These are phyloP conservation scores for Aegilops longissima DNA, from an alignment of 176 grass and related monocot species.

Conservation along the genomic window DNA sequence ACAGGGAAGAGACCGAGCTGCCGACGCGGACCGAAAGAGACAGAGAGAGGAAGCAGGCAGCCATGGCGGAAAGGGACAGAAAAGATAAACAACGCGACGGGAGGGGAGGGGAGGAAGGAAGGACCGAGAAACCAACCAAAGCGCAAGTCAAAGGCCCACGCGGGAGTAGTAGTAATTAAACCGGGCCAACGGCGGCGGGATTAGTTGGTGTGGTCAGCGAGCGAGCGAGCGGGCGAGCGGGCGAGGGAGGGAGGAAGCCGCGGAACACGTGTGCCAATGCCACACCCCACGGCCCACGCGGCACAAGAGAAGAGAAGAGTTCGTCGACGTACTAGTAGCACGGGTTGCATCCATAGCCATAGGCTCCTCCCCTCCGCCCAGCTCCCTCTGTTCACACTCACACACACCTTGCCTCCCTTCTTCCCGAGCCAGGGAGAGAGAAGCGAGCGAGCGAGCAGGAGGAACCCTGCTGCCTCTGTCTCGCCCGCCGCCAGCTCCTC, in stretches of 20 bases:
- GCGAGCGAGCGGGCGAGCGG: too few species aligned
- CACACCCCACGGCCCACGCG: background rate
- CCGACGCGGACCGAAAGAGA: background rate
- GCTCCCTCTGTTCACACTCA: too few species aligned
- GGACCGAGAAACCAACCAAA: background rate
- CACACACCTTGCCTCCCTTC: too few species aligned
- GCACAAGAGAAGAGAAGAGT: background rate
- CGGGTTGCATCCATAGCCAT: too few species aligned
- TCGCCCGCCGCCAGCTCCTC: too few species aligned
- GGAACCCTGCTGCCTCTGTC: too few species aligned
- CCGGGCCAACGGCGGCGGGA: background rate
- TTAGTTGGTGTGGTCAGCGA: conserved; percentile 9
- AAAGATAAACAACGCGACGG: background rate
- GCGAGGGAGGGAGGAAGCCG: background rate
- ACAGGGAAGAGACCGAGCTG: background rate
- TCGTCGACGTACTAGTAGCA: too few species aligned
- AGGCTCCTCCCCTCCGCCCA: too few species aligned
- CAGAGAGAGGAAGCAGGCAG: background rate
- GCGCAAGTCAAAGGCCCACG: background rate
- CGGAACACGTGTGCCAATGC: conserved; percentile 30
- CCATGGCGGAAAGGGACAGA: background rate
- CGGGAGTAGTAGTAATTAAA: too few species aligned
- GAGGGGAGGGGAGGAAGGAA: too few species aligned
- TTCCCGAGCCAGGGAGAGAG: too few species aligned
- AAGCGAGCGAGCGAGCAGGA: too few species aligned